Evolutionary conservation across 257 asterid genomes (phyloP).

Genomic region (Buddleja alternifolia): DNA sequence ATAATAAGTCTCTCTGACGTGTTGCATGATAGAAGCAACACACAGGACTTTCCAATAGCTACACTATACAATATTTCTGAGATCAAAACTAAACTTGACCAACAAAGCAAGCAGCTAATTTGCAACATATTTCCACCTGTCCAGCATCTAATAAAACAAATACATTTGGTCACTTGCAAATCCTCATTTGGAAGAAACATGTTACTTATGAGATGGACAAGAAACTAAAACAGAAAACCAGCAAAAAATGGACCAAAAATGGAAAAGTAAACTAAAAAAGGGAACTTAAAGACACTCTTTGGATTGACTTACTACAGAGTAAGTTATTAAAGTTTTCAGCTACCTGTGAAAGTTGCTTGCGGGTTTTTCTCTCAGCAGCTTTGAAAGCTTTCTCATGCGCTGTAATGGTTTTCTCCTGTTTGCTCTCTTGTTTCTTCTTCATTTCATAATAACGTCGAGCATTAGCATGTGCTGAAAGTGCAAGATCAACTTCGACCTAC

Average conservation of each 20-base stretch:
- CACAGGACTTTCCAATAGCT: neutral
- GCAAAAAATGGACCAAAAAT: too few relatives aligned
- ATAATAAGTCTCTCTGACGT: slow-evolving; percentile 9
- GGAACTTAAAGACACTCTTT: slow-evolving; percentile 8
- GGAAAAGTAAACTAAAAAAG: neutral
- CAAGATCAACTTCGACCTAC: slow-evolving; percentile 96
- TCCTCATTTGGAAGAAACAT: neutral
- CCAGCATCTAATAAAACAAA: slow-evolving; percentile 5
- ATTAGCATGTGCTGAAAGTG: slow-evolving; percentile 99
- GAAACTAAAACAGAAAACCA: neutral
- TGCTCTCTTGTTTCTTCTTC: slow-evolving; percentile 95
- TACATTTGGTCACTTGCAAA: neutral
- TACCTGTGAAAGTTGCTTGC: slow-evolving; percentile 92
- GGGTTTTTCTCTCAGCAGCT: slow-evolving; percentile 97
- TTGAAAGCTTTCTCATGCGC: slow-evolving; percentile 96
- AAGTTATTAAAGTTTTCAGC: slow-evolving; percentile 35
- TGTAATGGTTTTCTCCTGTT: slow-evolving; percentile 90
- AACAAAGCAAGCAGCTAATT: slow-evolving; percentile 7
- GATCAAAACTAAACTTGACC: slow-evolving; percentile 13
- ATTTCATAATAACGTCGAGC: slow-evolving; percentile 93
- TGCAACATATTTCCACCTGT: slow-evolving; percentile 9
- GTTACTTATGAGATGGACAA: slow-evolving; percentile 7
- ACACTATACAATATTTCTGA: neutral
- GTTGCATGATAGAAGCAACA: slow-evolving; percentile 21
- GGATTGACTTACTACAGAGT: too few relatives aligned